phyloP scores from a whole-genome alignment of 1,284 basidiomycete genomes.

The Sporisorium scitamineum region DNA sequence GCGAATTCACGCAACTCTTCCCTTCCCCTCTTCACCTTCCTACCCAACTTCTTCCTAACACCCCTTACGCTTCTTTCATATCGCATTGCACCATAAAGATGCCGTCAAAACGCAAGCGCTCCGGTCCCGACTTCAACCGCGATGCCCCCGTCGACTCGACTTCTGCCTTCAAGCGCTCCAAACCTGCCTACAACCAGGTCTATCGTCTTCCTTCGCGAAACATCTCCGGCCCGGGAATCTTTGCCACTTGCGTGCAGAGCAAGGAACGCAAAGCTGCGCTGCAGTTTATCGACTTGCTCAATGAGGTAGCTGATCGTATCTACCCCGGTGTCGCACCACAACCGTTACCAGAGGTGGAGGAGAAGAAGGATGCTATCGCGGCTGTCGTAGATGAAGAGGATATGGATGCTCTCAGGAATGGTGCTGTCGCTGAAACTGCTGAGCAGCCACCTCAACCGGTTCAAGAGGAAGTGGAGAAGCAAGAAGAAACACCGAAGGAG shows the following conservation, averaged over 20 bases:
- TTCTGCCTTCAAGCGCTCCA: slow-evolving; percentile 17
- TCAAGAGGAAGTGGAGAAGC: background rate
- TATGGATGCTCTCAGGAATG: slow-evolving; percentile 56
- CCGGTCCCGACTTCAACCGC: slow-evolving; percentile 39
- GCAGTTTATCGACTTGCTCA: slow-evolving; percentile 59
- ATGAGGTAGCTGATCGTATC: slow-evolving; percentile 56
- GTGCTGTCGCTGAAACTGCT: slow-evolving; percentile 8
- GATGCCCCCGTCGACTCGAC: slow-evolving; percentile 16
- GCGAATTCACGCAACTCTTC: background rate
- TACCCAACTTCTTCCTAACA: background rate
- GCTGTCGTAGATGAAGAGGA: slow-evolving; percentile 28
- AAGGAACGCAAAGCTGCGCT: slow-evolving; percentile 64
- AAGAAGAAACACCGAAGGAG: background rate
- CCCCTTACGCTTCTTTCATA: background rate
- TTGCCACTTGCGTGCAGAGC: slow-evolving; percentile 57
- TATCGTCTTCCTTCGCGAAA: slow-evolving; percentile 33
- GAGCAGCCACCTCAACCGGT: background rate
- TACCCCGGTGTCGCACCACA: slow-evolving; percentile 49
- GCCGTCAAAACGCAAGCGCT: slow-evolving; percentile 49
- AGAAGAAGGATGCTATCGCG: background rate
- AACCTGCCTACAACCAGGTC: slow-evolving; percentile 36
- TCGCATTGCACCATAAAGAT: slow-evolving; percentile 3
- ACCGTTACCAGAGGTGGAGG: slow-evolving; percentile 8
- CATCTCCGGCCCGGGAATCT: slow-evolving; percentile 59
- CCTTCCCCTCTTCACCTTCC: background rate